These are phyloP conservation scores for Amborella trichopoda DNA, from an alignment of 164 flowering plant species.

Conservation along the genomic window DNA sequence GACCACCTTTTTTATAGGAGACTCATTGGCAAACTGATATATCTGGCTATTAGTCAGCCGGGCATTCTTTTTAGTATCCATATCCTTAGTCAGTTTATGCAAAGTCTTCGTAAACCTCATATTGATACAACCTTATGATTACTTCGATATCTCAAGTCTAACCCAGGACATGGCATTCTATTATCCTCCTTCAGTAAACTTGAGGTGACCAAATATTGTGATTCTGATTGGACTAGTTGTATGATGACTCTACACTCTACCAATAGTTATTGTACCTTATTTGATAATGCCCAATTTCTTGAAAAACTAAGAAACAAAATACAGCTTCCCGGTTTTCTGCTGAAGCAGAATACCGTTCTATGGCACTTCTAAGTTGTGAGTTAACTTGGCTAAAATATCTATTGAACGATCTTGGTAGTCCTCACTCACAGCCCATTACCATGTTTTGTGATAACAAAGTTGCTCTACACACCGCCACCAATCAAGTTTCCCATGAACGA, in stretches of 20 bases:
- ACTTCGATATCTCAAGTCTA: too few species aligned
- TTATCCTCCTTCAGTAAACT: neutral
- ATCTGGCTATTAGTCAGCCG: neutral
- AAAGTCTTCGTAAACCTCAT: neutral
- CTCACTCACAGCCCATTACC: neutral
- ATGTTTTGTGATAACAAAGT: neutral
- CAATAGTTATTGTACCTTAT: neutral
- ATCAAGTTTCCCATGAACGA: neutral
- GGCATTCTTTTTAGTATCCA: neutral
- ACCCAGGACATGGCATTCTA: neutral
- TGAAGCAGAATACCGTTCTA: neutral
- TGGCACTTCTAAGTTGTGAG: neutral
- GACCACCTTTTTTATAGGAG: neutral
- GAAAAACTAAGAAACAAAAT: conserved; percentile 1
- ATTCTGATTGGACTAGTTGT: neutral
- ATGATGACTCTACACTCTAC: neutral
- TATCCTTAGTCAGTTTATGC: neutral
- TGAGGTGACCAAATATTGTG: neutral
- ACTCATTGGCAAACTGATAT: neutral
- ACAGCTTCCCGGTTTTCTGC: neutral
- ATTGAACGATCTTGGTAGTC: neutral
- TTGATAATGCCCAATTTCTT: neutral
- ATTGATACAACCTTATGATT: too few species aligned
- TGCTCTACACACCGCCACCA: neutral
- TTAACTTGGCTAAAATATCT: neutral